These are phyloP conservation scores for Ustilago tritici DNA, from an alignment of 1,284 basidiomycete genomes.

Conservation along the genomic window DNA sequence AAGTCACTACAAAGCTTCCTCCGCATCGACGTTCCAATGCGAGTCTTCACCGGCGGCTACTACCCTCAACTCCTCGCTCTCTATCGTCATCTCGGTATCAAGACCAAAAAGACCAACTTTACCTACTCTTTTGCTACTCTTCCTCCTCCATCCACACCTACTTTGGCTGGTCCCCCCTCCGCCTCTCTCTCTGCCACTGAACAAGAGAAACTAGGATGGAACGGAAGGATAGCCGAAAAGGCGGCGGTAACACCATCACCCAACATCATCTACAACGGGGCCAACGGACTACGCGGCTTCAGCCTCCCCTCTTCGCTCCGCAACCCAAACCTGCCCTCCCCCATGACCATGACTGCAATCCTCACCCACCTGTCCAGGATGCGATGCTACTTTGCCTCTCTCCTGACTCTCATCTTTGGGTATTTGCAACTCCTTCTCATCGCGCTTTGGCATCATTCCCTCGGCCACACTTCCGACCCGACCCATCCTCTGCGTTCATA, in stretches of 20 bases:
- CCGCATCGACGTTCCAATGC: slow-evolving; percentile 67
- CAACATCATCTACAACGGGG: slow-evolving; percentile 57
- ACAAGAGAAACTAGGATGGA: neutral
- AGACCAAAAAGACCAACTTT: slow-evolving; percentile 50
- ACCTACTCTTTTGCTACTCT: slow-evolving; percentile 60
- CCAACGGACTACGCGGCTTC: slow-evolving; percentile 51
- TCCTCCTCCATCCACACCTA: neutral
- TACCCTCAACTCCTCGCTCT: slow-evolving; percentile 63
- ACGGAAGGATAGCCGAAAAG: neutral
- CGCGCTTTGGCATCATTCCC: slow-evolving; percentile 50
- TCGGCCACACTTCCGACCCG: slow-evolving; percentile 51
- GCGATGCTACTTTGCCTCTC: slow-evolving; percentile 21
- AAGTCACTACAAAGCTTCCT: slow-evolving; percentile 2
- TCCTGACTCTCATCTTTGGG: slow-evolving; percentile 47
- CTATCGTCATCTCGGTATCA: slow-evolving; percentile 56
- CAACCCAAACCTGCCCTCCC: neutral
- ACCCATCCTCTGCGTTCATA: slow-evolving; percentile 38
- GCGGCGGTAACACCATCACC: slow-evolving; percentile 22
- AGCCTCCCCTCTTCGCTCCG: slow-evolving; percentile 37
- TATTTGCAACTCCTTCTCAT: slow-evolving; percentile 60
- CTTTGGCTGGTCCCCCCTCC: neutral
- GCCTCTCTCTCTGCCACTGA: slow-evolving; percentile 10
- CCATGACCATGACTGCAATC: slow-evolving; percentile 16
- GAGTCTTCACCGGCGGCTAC: slow-evolving; percentile 66
- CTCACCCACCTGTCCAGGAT: slow-evolving; percentile 6